Evolutionary conservation across 2,329 filamentous ascomycete species (phyloP), one percentile per base, ranked within the genome.

Genomic region (Aspergillus unguis): DNA sequence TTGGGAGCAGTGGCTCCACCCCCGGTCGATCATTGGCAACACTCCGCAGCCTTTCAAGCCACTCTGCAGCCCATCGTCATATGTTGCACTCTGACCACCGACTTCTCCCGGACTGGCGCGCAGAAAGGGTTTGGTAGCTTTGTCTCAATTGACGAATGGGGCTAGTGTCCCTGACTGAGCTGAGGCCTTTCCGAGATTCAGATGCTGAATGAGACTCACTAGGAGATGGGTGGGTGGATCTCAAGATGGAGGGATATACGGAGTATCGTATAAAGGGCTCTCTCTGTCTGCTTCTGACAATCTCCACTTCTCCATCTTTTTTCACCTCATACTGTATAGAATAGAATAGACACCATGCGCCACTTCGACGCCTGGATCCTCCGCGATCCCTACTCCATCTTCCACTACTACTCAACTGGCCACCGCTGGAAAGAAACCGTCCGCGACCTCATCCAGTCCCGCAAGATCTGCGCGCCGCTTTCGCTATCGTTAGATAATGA

Each of bases 361-460:
- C 69, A 72, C 53, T 71, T 72, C 56, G 69, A 72, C 48, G 58
- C 69, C 49, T 72, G 69, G 69, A 51, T 71, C 55, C 57, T 72
- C 23, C 67, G 69, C 25, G 69, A 72, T 48, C 69, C 69, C 38
- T 72, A 71, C 53, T 70, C 67, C 17, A 71, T 72, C 57, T 71
- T 65, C 56, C 69, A 72, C 48, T 72, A 71, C 50, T 72, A 72
- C 35, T 58, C 67, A 35, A 69, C 65, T 29, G 66, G 67, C 5
- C 65, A 62, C 28, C 61, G 64, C 44, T 72, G 69, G 69, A 63
- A 69, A 50, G 67, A 71, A 37, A 64, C 64, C 5, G 52, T 72
- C 40, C 66, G 68, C 36, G 60, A 63, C 28, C 58, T 72, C n/a
- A 71, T 72, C 32, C 64, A 68, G 31, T 58, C 66, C 3, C 68